These are phyloP conservation scores for Brassica nigra DNA, from an alignment of 345 rosid species.

Conservation along the genomic window DNA sequence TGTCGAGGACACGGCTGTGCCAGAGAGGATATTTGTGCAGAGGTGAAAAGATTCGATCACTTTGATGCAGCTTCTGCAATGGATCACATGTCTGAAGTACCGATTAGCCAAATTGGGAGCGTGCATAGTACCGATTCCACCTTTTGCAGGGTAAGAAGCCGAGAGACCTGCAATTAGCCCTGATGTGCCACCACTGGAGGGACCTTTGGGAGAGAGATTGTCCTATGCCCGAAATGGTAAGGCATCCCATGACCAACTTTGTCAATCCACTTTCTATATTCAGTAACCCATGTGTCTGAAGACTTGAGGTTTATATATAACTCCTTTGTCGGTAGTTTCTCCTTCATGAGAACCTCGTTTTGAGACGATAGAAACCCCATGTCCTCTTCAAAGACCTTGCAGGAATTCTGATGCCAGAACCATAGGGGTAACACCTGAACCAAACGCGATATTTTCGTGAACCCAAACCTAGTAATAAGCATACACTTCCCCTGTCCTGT, in stretches of 20 bases:
- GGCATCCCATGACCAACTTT: conserved; percentile 99
- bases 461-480: conserved; percentile 87
- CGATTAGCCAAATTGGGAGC: conserved; percentile 81
- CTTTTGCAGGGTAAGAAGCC: conserved; percentile 80
- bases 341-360: conserved; percentile 76
- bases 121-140: conserved; percentile 70
- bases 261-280: conserved; percentile 97
- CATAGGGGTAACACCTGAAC: conserved; percentile 65
- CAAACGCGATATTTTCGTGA: conserved; percentile 57
- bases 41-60: conserved; percentile 54
- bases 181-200: conserved; percentile 87
- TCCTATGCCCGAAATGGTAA: conserved; percentile 80
- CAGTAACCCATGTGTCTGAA: conserved; percentile 90
- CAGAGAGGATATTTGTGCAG: conserved; percentile 66
- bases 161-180: conserved; percentile 73
- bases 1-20: conserved; percentile 47
- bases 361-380: conserved; percentile 96
- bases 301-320: conserved; percentile 75
- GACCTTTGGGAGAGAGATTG: conserved; percentile 63
- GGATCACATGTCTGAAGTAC: conserved; percentile 83
- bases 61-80: conserved; percentile 77
- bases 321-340: conserved; percentile 81
- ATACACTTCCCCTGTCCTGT: conserved; percentile 95
- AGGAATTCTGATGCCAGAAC: conserved; percentile 83
- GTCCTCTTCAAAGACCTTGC: conserved; percentile 91